These are phyloP conservation scores for Ceratocystiopsis sp. DNA, from an alignment of 2,329 filamentous ascomycete genomes.

Conservation along the genomic window DNA sequence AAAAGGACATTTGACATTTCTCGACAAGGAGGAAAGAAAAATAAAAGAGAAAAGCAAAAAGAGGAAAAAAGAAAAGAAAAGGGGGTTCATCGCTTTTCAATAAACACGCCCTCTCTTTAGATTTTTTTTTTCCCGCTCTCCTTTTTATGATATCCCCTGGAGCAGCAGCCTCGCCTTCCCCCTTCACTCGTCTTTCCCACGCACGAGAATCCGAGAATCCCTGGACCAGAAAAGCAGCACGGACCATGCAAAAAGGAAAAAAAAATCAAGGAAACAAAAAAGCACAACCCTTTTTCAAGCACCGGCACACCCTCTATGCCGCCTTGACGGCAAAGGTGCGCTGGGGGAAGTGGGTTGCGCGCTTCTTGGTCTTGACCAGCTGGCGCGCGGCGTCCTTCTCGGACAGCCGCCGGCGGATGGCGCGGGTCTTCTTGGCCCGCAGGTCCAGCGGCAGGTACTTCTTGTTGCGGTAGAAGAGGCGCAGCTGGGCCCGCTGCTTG, in stretches of 20 bases:
- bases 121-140: too few species aligned
- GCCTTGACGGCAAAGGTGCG: slow-evolving; percentile 98
- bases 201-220: too few species aligned
- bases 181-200: not conserved
- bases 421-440: slow-evolving; percentile 94
- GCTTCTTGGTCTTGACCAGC: slow-evolving; percentile 96
- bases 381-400: slow-evolving; percentile 72
- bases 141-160: too few species aligned
- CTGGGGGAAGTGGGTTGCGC: slow-evolving; percentile 87
- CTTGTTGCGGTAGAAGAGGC: slow-evolving; percentile 99
- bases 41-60: not conserved
- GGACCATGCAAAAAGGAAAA: not conserved
- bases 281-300: not conserved
- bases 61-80: not conserved
- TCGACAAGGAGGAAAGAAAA: not conserved
- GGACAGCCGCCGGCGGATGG: slow-evolving; percentile 88
- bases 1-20: too few species aligned
- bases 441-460: slow-evolving; percentile 98
- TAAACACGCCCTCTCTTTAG: too few species aligned
- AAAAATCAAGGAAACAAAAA: not conserved
- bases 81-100: too few species aligned
- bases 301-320: not conserved
- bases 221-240: too few species aligned
- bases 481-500: slow-evolving; percentile 95
- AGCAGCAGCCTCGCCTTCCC: not conserved